Evolutionary conservation across 2,329 filamentous ascomycete species (phyloP).

Genomic region (Sphaceloma murrayae): DNA sequence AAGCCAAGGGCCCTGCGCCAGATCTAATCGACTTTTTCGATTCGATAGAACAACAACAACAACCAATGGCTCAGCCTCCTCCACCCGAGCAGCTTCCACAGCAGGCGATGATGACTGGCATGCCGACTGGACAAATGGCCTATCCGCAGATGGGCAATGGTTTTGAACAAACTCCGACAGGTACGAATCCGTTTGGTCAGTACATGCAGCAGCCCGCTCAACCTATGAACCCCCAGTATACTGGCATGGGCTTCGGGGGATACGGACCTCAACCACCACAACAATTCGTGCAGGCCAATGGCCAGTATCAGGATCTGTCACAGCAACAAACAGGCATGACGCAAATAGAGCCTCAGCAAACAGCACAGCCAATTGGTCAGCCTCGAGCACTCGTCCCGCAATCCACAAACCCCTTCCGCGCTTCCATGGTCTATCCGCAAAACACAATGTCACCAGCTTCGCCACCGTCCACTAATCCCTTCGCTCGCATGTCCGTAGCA

Average conservation of each 20-base stretch:
- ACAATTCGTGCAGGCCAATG: slow-evolving; percentile 25
- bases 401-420: slow-evolving; percentile 85
- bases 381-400: slow-evolving; percentile 39
- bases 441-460: slow-evolving; percentile 21
- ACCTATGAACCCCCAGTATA: slow-evolving; percentile 50
- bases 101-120: slow-evolving; percentile 35
- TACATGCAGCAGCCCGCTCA: slow-evolving; percentile 35
- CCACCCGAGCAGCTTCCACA: slow-evolving; percentile 25
- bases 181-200: slow-evolving; percentile 34
- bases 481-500: slow-evolving; percentile 35
- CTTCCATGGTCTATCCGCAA: slow-evolving; percentile 59
- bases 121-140: slow-evolving; percentile 36
- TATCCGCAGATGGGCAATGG: slow-evolving; percentile 25
- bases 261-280: slow-evolving; percentile 61
- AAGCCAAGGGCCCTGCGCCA: slow-evolving; percentile 54
- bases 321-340: slow-evolving; percentile 34
- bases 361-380: slow-evolving; percentile 22
- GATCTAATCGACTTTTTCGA: slow-evolving; percentile 93
- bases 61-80: slow-evolving; percentile 40
- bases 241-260: slow-evolving; percentile 74
- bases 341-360: slow-evolving; percentile 18
- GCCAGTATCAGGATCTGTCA: slow-evolving; percentile 13
- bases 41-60: slow-evolving; percentile 83
- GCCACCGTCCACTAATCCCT: slow-evolving; percentile 35
- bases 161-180: slow-evolving; percentile 20